Evolutionary conservation across 345 rosid species (phyloP).

Genomic region (Capsella bursapastoris): DNA sequence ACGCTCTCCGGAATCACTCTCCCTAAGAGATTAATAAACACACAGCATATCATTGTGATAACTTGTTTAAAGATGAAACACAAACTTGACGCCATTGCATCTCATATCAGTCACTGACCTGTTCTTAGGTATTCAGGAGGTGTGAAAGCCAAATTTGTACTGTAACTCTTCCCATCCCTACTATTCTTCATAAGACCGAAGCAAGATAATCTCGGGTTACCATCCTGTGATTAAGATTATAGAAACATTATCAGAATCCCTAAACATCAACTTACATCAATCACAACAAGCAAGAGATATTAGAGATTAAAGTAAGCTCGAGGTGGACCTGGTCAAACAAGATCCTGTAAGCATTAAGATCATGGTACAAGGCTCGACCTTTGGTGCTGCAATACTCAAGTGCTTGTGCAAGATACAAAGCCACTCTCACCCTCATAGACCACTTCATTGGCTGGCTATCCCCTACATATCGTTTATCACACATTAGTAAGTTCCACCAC

Average conservation of each 20-base stretch:
- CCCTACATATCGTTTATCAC: conserved; percentile 53
- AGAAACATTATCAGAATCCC: conserved; percentile 22
- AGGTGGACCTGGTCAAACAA: conserved; percentile 73
- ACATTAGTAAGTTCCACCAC: conserved; percentile 15
- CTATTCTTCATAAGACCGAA: conserved; percentile 94
- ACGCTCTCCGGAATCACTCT: conserved; percentile 85
- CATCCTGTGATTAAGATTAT: conserved; percentile 56
- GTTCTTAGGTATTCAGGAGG: conserved; percentile 91
- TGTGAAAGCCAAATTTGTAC: conserved; percentile 90
- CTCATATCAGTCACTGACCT: conserved; percentile 50
- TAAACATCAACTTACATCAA: background rate
- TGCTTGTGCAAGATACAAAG: conserved; percentile 79
- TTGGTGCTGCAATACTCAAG: conserved; percentile 74
- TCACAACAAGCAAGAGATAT: conserved; percentile 2
- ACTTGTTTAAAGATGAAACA: background rate
- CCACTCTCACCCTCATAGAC: conserved; percentile 91
- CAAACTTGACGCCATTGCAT: conserved; percentile 24
- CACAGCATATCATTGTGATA: background rate
- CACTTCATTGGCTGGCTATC: conserved; percentile 89
- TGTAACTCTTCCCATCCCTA: conserved; percentile 90
- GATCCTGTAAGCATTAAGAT: conserved; percentile 83
- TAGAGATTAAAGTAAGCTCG: conserved; percentile 12
- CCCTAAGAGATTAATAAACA: conserved; percentile 47
- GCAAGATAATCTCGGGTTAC: conserved; percentile 83
- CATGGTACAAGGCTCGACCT: conserved; percentile 85